A percentile compares a stretch with the other conserved stretches of the same genome.
Evolutionary conservation across 371 early-diverging fungal genomes (phyloP).

Genomic region (Actinomortierella ambigua): DNA sequence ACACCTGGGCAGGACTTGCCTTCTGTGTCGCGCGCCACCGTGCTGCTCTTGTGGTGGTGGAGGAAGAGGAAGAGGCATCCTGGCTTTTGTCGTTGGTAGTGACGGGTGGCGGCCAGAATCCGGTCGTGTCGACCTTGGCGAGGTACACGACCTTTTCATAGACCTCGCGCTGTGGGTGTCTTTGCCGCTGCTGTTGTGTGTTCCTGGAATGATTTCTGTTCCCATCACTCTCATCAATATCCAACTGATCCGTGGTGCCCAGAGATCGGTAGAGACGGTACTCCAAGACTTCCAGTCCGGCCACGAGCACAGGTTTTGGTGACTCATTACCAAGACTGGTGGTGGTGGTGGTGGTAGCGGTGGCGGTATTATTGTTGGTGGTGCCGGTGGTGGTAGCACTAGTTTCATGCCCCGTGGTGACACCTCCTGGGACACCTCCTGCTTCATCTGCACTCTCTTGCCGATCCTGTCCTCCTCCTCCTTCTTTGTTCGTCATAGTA

Average conservation of each 20-base stretch:
- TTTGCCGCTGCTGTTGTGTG: not conserved
- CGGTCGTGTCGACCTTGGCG: slow-evolving; percentile 69
- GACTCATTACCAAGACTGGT: too few species aligned
- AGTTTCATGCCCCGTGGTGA: too few species aligned
- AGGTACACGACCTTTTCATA: slow-evolving; percentile 52
- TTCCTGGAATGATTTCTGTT: too few species aligned
- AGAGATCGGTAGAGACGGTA: slow-evolving; percentile 19
- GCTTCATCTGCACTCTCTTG: too few species aligned
- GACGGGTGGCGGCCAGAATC: slow-evolving; percentile 37
- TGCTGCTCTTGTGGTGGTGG: too few species aligned
- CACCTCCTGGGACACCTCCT: too few species aligned
- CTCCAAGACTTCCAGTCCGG: slow-evolving; percentile 38
- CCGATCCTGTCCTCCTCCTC: not conserved
- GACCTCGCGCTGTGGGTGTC: not conserved
- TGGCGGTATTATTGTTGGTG: too few species aligned
- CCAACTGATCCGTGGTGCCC: not conserved
- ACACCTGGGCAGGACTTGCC: slow-evolving; percentile 35
- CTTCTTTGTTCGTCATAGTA: not conserved
- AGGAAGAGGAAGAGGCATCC: too few species aligned
- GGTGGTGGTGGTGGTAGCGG: too few species aligned
- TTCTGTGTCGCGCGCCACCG: not conserved
- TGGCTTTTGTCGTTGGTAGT: slow-evolving; percentile 13
- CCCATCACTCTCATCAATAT: too few species aligned
- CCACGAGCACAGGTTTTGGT: slow-evolving; percentile 12
- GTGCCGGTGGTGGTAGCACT: too few species aligned